These are phyloP conservation scores for Solanum peruvianum DNA, from an alignment of 257 asterid species.

Conservation along the genomic window DNA sequence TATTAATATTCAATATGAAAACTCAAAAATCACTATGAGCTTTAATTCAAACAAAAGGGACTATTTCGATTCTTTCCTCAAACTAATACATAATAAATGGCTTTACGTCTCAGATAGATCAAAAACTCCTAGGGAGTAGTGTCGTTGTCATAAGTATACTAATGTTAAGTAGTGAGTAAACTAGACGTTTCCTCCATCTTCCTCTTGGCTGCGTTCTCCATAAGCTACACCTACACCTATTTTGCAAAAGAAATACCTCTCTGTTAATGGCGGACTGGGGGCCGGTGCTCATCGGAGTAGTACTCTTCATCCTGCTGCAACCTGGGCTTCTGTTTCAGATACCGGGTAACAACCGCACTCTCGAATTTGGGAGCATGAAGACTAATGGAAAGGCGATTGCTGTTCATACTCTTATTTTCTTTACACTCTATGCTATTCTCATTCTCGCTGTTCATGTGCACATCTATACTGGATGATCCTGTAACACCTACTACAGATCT, in stretches of 20 bases:
- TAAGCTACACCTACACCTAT: not conserved
- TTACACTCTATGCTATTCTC: constrained; percentile 56
- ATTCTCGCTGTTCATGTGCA: constrained; percentile 69
- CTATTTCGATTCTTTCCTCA: too few species aligned
- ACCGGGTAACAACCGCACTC: constrained; percentile 49
- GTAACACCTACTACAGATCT: not conserved
- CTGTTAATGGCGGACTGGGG: constrained; percentile 81
- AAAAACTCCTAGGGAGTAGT: not conserved
- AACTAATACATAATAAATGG: not conserved
- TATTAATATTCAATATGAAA: too few species aligned
- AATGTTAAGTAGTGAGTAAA: not conserved
- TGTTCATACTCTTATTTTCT: constrained; percentile 75
- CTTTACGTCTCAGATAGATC: not conserved
- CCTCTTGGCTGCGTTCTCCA: not conserved
- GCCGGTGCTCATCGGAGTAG: constrained; percentile 72
- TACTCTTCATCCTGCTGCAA: constrained; percentile 62
- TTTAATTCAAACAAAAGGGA: fast-evolving
- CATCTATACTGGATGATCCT: constrained; percentile 58
- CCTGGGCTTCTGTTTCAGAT: constrained; percentile 75
- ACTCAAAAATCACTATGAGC: fast-evolving
- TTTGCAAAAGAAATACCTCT: not conserved
- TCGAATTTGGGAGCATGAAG: constrained; percentile 77
- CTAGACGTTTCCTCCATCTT: not conserved
- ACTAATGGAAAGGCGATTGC: constrained; percentile 80
- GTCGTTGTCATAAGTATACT: not conserved